These are phyloP conservation scores for Psilocybe cyanescens DNA, from an alignment of 768 basidiomycete species.

Conservation along the genomic window DNA sequence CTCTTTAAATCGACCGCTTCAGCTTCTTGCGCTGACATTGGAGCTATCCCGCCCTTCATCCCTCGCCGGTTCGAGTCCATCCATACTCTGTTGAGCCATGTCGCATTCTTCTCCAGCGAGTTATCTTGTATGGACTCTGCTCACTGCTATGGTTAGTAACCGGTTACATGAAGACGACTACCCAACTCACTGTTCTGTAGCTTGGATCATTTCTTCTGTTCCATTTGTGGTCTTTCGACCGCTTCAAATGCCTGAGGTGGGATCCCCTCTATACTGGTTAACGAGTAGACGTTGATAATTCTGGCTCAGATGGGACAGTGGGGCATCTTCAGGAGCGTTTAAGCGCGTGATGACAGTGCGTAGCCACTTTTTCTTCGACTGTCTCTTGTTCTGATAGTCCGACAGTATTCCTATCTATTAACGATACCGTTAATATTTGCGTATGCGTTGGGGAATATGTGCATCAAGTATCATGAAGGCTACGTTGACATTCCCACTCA, in stretches of 20 bases:
- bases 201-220: conserved; percentile 65
- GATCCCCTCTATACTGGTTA: conserved; percentile 13
- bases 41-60: conserved; percentile 13
- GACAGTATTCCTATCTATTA: conserved; percentile 72
- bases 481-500: conserved; percentile 45
- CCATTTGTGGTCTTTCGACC: conserved; percentile 82
- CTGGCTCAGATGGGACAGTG: conserved; percentile 66
- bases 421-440: conserved; percentile 61
- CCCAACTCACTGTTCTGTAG: conserved; percentile 34
- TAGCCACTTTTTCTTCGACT: not conserved
- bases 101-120: conserved; percentile 64
- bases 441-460: conserved; percentile 64
- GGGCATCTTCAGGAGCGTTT: conserved; percentile 71
- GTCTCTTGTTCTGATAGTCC: not conserved
- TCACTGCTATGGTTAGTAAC: conserved; percentile 51
- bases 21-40: not conserved
- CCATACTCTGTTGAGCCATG: conserved; percentile 40
- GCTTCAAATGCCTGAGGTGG: conserved; percentile 73
- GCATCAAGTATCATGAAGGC: conserved; percentile 78
- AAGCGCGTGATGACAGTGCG: conserved; percentile 85
- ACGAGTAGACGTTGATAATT: not conserved
- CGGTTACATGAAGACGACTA: not conserved
- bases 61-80: not conserved
- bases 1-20: conserved; percentile 5
- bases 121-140: conserved; percentile 64